These are phyloP conservation scores for Chrysopogon serrulatus DNA, from an alignment of 176 grass and related monocot species.

Conservation along the genomic window DNA sequence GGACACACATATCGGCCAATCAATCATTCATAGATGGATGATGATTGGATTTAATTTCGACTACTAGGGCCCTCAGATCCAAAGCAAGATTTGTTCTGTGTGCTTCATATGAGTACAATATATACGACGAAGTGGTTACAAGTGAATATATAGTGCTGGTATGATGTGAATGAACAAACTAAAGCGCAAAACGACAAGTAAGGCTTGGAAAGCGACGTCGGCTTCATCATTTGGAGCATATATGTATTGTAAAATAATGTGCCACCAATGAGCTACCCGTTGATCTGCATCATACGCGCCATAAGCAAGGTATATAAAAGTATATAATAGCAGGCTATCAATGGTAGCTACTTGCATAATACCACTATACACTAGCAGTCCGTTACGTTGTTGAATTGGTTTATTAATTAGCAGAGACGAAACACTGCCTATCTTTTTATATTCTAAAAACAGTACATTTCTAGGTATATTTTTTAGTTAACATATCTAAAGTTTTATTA, in stretches of 20 bases:
- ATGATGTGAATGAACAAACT: not conserved
- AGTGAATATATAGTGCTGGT: not conserved
- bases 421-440: too few relatives aligned
- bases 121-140: not conserved
- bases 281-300: not conserved
- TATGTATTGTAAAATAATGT: not conserved
- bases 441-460: too few relatives aligned
- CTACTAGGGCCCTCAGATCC: not conserved
- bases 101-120: not conserved
- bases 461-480: too few relatives aligned
- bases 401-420: not conserved
- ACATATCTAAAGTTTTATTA: not conserved
- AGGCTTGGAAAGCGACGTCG: not conserved
- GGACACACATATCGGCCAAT: not conserved
- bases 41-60: not conserved
- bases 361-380: not conserved
- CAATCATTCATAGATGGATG: not conserved
- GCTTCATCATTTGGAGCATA: conserved; percentile 2
- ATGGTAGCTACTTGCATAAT: not conserved
- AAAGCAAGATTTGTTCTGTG: not conserved
- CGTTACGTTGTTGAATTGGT: not conserved
- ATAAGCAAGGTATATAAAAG: not conserved
- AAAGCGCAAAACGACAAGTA: not conserved
- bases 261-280: not conserved
- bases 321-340: too few relatives aligned